Conservation (phyloP, 192 early-diverging fungal species). For the Umbelopsis ramanniana region DNA sequence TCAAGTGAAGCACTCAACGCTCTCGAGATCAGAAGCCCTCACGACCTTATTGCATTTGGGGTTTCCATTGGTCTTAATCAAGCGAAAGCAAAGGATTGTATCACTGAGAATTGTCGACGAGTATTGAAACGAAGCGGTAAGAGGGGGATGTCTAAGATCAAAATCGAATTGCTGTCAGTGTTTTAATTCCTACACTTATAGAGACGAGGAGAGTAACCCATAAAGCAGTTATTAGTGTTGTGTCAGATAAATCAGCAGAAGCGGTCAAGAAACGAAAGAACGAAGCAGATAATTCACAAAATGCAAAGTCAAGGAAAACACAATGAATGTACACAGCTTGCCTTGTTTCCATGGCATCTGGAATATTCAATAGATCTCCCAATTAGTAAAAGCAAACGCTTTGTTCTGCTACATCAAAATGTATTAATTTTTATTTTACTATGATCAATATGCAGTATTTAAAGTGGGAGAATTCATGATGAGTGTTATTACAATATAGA, state of each 20-base stretch:
- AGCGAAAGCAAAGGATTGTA: conserved; percentile 26
- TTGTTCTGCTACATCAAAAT: not conserved
- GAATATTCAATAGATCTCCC: not conserved
- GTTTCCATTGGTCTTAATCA: conserved; percentile 32
- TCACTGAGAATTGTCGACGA: conserved; percentile 28
- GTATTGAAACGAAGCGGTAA: conserved; percentile 42
- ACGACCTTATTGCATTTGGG: conserved; percentile 79
- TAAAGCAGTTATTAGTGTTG: conserved; percentile 25
- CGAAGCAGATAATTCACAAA: not conserved
- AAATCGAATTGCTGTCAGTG: not conserved
- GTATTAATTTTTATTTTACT: not conserved
- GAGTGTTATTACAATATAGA: not conserved
- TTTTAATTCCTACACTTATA: not conserved
- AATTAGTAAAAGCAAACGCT: not conserved
- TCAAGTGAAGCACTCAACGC: conserved; percentile 69
- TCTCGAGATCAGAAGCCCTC: conserved; percentile 74
- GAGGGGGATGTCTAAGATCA: not conserved
- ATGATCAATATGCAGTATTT: conserved; percentile 15
- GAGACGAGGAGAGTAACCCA: conserved; percentile 27
- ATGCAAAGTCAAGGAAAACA: not conserved
- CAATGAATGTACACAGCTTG: not conserved
- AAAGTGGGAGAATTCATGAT: not conserved
- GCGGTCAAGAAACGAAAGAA: not conserved
- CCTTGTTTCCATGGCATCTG: too few relatives aligned
- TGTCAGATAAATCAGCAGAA: not conserved